Conservation (phyloP, 768 basidiomycete species). For the Zangia roseola region DNA sequence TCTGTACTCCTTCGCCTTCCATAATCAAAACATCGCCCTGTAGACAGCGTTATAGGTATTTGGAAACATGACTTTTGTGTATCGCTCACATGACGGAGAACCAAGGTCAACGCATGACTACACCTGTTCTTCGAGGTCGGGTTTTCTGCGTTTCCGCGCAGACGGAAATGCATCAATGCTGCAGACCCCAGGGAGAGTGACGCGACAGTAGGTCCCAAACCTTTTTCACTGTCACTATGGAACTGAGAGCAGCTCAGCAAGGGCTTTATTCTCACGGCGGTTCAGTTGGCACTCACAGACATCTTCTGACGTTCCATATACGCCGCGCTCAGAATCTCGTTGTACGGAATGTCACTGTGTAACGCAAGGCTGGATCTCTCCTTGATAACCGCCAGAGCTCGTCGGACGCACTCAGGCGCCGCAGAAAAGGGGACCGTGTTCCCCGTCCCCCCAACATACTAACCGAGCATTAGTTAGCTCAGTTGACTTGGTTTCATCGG, state of each 20-base stretch:
- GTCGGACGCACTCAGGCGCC: slow-evolving; percentile 57
- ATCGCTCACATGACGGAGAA: slow-evolving; percentile 61
- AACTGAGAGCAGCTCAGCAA: slow-evolving; percentile 45
- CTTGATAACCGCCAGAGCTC: slow-evolving; percentile 60
- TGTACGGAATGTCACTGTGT: slow-evolving; percentile 45
- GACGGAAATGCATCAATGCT: slow-evolving; percentile 78
- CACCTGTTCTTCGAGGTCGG: slow-evolving; percentile 24
- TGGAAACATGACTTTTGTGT: not conserved
- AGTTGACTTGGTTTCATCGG: not conserved
- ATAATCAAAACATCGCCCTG: slow-evolving; percentile 80
- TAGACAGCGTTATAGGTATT: not conserved
- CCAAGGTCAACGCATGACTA: slow-evolving; percentile 48
- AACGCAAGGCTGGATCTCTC: slow-evolving; percentile 51
- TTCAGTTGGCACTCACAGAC: slow-evolving; percentile 50
- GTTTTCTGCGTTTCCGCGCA: slow-evolving; percentile 38
- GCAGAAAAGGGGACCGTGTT: slow-evolving; percentile 65
- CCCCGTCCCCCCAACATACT: slow-evolving; percentile 79
- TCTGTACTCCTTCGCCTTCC: slow-evolving; percentile 68
- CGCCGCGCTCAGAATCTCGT: slow-evolving; percentile 77
- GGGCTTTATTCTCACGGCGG: not conserved
- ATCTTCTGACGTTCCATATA: slow-evolving; percentile 87
- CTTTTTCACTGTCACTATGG: slow-evolving; percentile 76
- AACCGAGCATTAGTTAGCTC: slow-evolving; percentile 8
- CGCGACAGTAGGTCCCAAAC: slow-evolving; percentile 70
- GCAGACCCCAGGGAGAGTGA: slow-evolving; percentile 75